Base-by-base conservation (phyloP, 1,284 basidiomycete species). In the Rhizoctonia solani region DNA sequence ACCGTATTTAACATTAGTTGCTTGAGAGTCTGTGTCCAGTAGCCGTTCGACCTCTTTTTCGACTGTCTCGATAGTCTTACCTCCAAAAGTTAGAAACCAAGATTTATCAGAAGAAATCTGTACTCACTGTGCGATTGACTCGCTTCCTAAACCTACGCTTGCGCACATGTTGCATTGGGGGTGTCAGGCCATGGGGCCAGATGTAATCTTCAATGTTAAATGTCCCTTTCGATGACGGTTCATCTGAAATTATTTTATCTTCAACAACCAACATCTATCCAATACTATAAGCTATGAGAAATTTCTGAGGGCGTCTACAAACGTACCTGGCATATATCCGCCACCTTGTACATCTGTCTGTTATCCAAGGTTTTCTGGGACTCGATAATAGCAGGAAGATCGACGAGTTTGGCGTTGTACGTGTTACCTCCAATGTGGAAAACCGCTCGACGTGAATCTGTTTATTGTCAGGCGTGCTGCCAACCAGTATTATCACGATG, bases 261-360 rank as follows among this genome's bases (percentile, higher is more conserved):
- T 88, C 90, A 19, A 95, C 87, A 8, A 95, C 88, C 54, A 97
- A 83, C 90, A 97, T 95, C 89, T 65, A 21, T 37, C 13, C n/a
- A 27, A 41, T 32, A 25, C n/a, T 1, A 19, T 54, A 2, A 42
- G 37, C 25, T 2, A 9, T 50, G 44, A 34, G 9, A 6, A 39
- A 23, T 41, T 2, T 8, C 16, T n/a, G 14, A 11, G 14, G 25
- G 41, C n/a, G 21, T 8, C 39, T 34, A 30, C 13, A 25, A 30
- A 49, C 74, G 49, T 74, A 92, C 92, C 85, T 96, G 95, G 77
- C 92, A 95, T 78, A 99, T 98, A 75, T 99, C 97, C 32, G 95
- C 95, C 0, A 97, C 91, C 79, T 99, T 99, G 83, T 99, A 98
- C 85, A 98, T 90, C 74, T 95, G 92, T 75, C 95, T 93, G 76